A percentile compares a stretch with the other conserved stretches of the same genome.
These are phyloP conservation scores for Cenchrus fungigraminus DNA, from an alignment of 176 grass and related monocot genomes.

Conservation along the genomic window DNA sequence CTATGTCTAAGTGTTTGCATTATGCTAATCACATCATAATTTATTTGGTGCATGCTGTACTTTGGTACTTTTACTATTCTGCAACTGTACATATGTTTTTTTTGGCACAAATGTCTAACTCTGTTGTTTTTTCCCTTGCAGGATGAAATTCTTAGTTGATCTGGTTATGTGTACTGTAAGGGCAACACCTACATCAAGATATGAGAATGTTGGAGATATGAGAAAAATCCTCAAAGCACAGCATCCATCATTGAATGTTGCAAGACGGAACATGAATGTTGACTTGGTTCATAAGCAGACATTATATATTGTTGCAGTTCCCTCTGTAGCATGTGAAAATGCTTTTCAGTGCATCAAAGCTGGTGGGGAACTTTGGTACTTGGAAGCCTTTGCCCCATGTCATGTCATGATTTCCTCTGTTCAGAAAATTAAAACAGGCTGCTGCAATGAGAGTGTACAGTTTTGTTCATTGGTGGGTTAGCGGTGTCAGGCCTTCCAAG, in stretches of 20 bases:
- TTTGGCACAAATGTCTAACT: constrained; percentile 15
- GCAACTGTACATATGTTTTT: not conserved
- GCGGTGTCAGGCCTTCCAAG: not conserved
- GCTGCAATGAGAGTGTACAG: not conserved
- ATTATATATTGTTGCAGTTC: not conserved
- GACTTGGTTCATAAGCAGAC: constrained; percentile 20
- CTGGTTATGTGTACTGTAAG: not conserved
- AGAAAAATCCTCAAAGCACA: constrained; percentile 1
- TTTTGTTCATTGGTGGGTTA: constrained; percentile 30
- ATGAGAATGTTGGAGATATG: constrained; percentile 15
- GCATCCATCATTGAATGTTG: not conserved
- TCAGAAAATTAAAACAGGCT: constrained; percentile 8
- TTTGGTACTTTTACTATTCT: not conserved
- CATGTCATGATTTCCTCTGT: not conserved
- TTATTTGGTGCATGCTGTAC: not conserved
- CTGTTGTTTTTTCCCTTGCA: constrained; percentile 32
- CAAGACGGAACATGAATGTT: constrained; percentile 24
- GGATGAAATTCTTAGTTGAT: constrained; percentile 12
- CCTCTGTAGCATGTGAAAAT: not conserved
- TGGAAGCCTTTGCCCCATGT: not conserved
- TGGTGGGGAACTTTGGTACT: not conserved
- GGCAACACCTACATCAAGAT: not conserved
- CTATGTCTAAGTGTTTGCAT: not conserved
- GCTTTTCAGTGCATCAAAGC: not conserved
- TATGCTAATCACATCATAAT: not conserved